These are phyloP conservation scores for Flaveria ramosissima DNA, from an alignment of 129 eudicot genomes.

Conservation along the genomic window DNA sequence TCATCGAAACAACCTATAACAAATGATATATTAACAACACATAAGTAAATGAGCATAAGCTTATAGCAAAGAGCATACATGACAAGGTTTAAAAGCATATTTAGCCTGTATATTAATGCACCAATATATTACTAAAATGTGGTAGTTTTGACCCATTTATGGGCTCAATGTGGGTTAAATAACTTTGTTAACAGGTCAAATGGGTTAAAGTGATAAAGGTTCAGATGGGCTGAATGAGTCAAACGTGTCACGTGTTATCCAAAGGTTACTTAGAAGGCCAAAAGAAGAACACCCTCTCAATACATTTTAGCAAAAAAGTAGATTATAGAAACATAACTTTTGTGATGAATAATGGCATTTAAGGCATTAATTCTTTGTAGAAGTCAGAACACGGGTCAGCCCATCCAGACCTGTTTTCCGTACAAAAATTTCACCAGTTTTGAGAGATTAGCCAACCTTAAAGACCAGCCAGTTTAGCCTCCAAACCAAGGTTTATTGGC, in stretches of 20 bases:
- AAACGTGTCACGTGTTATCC: background rate
- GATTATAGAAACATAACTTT: background rate
- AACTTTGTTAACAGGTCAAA: background rate
- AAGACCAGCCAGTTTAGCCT: background rate
- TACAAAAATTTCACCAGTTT: background rate
- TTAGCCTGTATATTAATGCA: background rate
- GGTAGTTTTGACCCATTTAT: background rate
- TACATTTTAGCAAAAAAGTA: background rate
- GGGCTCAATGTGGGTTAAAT: background rate
- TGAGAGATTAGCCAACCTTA: background rate
- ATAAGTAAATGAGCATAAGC: constrained; percentile 5
- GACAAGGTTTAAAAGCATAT: background rate
- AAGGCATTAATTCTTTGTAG: background rate
- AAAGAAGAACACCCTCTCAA: background rate
- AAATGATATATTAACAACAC: constrained; percentile 9
- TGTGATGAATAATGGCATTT: background rate
- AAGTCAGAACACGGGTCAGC: background rate
- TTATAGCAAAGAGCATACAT: background rate
- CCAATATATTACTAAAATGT: background rate
- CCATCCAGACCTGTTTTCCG: background rate
- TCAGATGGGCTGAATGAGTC: background rate
- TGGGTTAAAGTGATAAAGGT: background rate
- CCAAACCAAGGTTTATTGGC: background rate
- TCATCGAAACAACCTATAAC: constrained; percentile 63
- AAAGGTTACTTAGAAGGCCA: background rate